phyloP scores from a whole-genome alignment of 2,329 filamentous ascomycete species.

The Cercospora berteroae region DNA sequence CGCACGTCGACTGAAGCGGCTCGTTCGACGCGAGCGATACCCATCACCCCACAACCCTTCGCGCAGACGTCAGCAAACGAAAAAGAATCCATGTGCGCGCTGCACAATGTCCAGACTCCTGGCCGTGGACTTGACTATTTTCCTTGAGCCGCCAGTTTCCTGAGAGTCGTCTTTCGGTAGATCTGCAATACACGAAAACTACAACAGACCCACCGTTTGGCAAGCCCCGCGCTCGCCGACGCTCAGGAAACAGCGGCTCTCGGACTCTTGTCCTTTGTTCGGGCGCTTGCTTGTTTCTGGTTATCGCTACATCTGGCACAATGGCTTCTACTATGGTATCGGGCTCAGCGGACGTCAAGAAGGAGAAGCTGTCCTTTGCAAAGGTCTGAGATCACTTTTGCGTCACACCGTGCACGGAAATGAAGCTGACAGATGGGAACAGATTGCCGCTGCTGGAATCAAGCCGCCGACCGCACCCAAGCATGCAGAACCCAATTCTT shows the following conservation, averaged over 20 bases:
- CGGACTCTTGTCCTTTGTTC: slow-evolving; percentile 23
- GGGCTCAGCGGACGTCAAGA: slow-evolving; percentile 28
- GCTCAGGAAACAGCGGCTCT: slow-evolving; percentile 41
- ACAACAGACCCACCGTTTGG: slow-evolving; percentile 32
- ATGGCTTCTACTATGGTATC: slow-evolving; percentile 35
- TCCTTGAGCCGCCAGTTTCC: slow-evolving; percentile 53
- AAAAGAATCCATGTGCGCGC: slow-evolving; percentile 44
- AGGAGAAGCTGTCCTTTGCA: slow-evolving; percentile 40
- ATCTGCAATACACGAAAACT: slow-evolving; percentile 23
- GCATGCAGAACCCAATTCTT: slow-evolving; percentile 14
- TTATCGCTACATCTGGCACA: slow-evolving; percentile 26
- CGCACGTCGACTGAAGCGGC: background rate
- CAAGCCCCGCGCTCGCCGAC: slow-evolving; percentile 32
- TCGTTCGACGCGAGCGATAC: slow-evolving; percentile 4
- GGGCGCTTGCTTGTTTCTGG: slow-evolving; percentile 15
- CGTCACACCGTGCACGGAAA: background rate
- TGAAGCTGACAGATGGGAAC: slow-evolving; percentile 12
- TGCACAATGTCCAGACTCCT: slow-evolving; percentile 52
- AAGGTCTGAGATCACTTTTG: slow-evolving; percentile 32
- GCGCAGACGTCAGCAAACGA: slow-evolving; percentile 11
- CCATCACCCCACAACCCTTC: slow-evolving; percentile 5
- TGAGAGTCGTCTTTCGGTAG: slow-evolving; percentile 35
- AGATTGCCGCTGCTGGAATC: slow-evolving; percentile 37
- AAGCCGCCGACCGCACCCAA: slow-evolving; percentile 31
- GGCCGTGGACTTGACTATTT: slow-evolving; percentile 47